Percentiles rank a stretch among this genome's conserved stretches.
phyloP scores from a whole-genome alignment of 2,329 filamentous ascomycete genomes.

The Cladophialophora psammophila region DNA sequence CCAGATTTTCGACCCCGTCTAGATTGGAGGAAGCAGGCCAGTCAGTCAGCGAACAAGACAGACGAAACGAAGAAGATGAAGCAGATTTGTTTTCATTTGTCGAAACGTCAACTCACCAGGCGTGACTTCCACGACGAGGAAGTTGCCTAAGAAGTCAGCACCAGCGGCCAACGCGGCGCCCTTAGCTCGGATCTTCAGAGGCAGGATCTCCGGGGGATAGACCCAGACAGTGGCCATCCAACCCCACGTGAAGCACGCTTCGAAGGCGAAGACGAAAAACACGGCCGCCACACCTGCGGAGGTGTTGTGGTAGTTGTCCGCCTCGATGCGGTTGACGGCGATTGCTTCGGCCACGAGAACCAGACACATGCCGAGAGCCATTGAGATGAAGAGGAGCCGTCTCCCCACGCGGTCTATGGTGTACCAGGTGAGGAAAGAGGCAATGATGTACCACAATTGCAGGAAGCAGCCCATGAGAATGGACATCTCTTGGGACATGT shows the following conservation, averaged over 20 bases:
- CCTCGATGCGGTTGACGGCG: slow-evolving; percentile 42
- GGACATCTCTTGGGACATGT: slow-evolving; percentile 51
- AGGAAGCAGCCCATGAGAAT: slow-evolving; percentile 59
- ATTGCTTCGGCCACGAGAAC: slow-evolving; percentile 58
- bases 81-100: background rate
- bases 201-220: slow-evolving; percentile 55
- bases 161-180: slow-evolving; percentile 52
- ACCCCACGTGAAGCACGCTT: slow-evolving; percentile 63
- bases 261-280: slow-evolving; percentile 68
- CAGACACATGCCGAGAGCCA: slow-evolving; percentile 60
- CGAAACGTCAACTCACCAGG: slow-evolving; percentile 13
- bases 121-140: slow-evolving; percentile 72
- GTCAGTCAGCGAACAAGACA: background rate
- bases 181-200: slow-evolving; percentile 55
- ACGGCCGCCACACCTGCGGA: slow-evolving; percentile 54
- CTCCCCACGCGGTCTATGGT: slow-evolving; percentile 41
- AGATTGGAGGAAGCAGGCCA: background rate
- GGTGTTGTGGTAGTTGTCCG: slow-evolving; percentile 36
- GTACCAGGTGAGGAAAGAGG: slow-evolving; percentile 60
- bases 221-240: slow-evolving; percentile 49
- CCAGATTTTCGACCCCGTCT: slow-evolving; percentile 46
- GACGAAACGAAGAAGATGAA: background rate
- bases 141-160: slow-evolving; percentile 67
- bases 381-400: slow-evolving; percentile 30
- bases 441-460: slow-evolving; percentile 62